These are phyloP conservation scores for Chaetomium strumarium DNA, from an alignment of 2,329 filamentous ascomycete genomes.

Conservation along the genomic window DNA sequence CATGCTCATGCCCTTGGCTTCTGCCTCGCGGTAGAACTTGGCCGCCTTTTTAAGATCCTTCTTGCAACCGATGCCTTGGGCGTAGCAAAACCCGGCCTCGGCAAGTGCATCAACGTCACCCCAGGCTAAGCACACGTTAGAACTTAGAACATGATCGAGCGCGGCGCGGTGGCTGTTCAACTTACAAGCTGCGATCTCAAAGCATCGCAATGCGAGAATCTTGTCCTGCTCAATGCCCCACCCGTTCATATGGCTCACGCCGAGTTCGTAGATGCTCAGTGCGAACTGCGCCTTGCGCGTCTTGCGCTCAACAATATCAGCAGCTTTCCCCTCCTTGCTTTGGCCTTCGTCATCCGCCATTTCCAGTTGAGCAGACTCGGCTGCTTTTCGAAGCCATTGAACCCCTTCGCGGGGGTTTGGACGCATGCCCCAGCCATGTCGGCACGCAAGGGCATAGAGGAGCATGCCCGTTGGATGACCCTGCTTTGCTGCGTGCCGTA, in stretches of 20 bases:
- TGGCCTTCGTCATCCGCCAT: slow-evolving; percentile 75
- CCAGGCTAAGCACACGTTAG: slow-evolving; percentile 54
- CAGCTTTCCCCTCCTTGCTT: slow-evolving; percentile 54
- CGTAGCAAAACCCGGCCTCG: slow-evolving; percentile 94
- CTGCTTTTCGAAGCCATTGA: slow-evolving; percentile 85
- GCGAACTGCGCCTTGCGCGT: slow-evolving; percentile 90
- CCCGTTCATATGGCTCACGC: slow-evolving; percentile 94
- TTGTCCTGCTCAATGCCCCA: slow-evolving; percentile 97
- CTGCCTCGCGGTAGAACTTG: slow-evolving; percentile 82
- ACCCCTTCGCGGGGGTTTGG: slow-evolving; percentile 86
- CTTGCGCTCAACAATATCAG: slow-evolving; percentile 66
- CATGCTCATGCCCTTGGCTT: slow-evolving; percentile 93
- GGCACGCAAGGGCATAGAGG: slow-evolving; percentile 86
- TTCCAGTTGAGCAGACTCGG: slow-evolving; percentile 75
- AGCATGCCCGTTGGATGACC: slow-evolving; percentile 93
- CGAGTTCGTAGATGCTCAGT: slow-evolving; percentile 90
- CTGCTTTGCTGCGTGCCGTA: slow-evolving; percentile 79
- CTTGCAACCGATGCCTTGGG: slow-evolving; percentile 86
- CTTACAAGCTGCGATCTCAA: slow-evolving; percentile 87
- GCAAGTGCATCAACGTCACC: slow-evolving; percentile 90
- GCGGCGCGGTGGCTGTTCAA: slow-evolving; percentile 18
- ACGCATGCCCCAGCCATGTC: slow-evolving; percentile 97
- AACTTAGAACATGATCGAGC: not conserved
- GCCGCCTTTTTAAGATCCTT: slow-evolving; percentile 95
- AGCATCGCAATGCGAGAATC: slow-evolving; percentile 78